A percentile compares a stretch with the other conserved stretches of the same genome.
Evolutionary conservation across 2,329 filamentous ascomycete genomes (phyloP).

Genomic region (Graphilbum ipis-grandicollis): DNA sequence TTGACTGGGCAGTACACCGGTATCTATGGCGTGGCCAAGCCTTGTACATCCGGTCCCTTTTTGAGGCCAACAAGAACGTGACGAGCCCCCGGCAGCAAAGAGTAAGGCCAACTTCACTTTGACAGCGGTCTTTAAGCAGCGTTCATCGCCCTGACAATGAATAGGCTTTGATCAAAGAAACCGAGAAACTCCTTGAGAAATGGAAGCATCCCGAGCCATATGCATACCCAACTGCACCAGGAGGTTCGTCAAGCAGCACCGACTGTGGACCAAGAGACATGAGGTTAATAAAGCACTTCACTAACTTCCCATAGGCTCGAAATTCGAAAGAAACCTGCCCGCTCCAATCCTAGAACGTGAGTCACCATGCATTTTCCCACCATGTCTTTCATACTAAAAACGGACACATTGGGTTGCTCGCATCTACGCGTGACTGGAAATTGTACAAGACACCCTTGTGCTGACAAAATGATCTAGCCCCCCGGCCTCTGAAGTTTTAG

Average conservation of each 20-base stretch:
- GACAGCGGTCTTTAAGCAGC: too few species aligned
- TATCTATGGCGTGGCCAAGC: slow-evolving; percentile 92
- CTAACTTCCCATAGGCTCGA: slow-evolving; percentile 73
- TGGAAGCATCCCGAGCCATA: slow-evolving; percentile 99
- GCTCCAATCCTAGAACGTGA: slow-evolving; percentile 65
- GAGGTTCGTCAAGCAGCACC: slow-evolving; percentile 42
- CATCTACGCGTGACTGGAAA: too few species aligned
- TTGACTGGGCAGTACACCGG: slow-evolving; percentile 91
- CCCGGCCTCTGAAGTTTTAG: too few species aligned
- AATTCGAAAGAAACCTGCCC: slow-evolving; percentile 88
- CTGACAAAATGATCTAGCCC: too few species aligned
- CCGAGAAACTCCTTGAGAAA: slow-evolving; percentile 70
- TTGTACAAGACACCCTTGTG: too few species aligned
- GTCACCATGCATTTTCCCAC: slow-evolving; percentile 17
- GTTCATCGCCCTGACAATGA: too few species aligned
- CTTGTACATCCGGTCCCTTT: slow-evolving; percentile 84
- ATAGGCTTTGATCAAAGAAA: slow-evolving; percentile 70
- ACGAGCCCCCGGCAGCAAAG: slow-evolving; percentile 72
- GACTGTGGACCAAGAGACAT: slow-evolving; percentile 5
- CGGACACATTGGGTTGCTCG: too few species aligned
- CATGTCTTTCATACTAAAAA: too few species aligned
- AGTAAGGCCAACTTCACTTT: slow-evolving; percentile 29
- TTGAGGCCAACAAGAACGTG: slow-evolving; percentile 81
- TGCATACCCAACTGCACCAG: slow-evolving; percentile 72
- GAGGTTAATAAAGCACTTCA: too few species aligned